Evolutionary conservation across 306 rosid species (phyloP), one percentile per base, ranked within the genome.

Genomic region (Lathyrus sativus): DNA sequence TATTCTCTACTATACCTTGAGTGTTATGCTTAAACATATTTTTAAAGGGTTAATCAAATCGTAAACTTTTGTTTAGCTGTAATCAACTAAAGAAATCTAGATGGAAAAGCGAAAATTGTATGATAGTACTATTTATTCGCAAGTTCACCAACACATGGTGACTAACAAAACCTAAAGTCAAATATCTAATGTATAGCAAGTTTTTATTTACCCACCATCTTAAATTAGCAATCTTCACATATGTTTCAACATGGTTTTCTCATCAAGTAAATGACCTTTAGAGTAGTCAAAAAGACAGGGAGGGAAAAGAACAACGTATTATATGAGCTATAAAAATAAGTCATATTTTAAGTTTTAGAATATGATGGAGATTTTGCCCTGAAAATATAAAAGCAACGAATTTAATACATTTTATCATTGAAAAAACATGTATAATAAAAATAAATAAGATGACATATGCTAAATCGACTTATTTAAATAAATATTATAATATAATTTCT

Each of bases 21-120:
- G 65, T 50, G 46, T 31, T 18, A 13, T 51, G 29, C 70, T 68
- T 44, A 26, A 76, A 68, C 79, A 42, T 73, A 76, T 79, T 78
- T 80, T 78, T 9, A 61, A 78, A 65, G 62, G 62, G 38, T 73
- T 75, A 2, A 58, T 62, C 63, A 31, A 65, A 65, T 49, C 63
- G 33, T 60, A 53, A 68, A 69, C 73, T 45, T 28, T 53, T 67
- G 28, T 31, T 44, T 51, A 65, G 41, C 79, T 42, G 9, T 6
- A 33, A 33, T 33, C 7, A 33, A 33, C 38, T 33, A 33, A 33
- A 33, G 37, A 42, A 42, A 42, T 10, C 5, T 39, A 39, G 44
- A 6, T 6, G 38, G 12, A 2, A 39, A 39, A 39, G 12, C 11
- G 12, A 39, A 39, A 39, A 39, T 39, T 39, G 38, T 9, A 39